These are phyloP conservation scores for Aquilaria sinensis DNA, from an alignment of 345 rosid genomes.

Conservation along the genomic window DNA sequence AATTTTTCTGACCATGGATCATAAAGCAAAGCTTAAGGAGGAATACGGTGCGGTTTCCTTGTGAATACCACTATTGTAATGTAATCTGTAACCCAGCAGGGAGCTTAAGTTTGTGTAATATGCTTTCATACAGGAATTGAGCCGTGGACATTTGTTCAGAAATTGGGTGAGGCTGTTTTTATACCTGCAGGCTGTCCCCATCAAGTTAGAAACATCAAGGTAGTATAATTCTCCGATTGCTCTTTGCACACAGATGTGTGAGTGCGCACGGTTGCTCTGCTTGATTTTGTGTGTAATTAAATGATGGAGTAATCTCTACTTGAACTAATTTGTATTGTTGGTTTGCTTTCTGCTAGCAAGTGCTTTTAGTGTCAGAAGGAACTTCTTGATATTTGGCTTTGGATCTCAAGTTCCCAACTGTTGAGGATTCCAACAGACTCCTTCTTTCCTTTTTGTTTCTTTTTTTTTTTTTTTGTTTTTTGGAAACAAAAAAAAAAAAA, in stretches of 20 bases:
- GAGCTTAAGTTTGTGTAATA: neutral
- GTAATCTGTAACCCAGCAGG: neutral
- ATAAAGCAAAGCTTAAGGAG: conserved; percentile 63
- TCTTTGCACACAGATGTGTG: neutral
- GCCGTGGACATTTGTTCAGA: conserved; percentile 66
- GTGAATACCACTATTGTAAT: neutral
- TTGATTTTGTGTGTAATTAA: no score
- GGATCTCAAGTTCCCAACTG: no score
- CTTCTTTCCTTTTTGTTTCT: no score
- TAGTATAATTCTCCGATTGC: conserved; percentile 5
- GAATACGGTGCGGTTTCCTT: conserved; percentile 47
- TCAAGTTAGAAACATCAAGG: conserved; percentile 68
- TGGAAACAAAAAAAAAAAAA: no score
- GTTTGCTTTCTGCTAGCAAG: no score
- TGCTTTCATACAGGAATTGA: conserved; percentile 35
- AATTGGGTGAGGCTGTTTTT: conserved; percentile 63
- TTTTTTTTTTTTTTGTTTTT: no score
- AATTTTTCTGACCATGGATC: conserved; percentile 53
- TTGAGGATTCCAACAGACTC: no score
- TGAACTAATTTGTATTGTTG: no score
- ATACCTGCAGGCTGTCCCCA: conserved; percentile 73
- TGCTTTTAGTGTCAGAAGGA: no score
- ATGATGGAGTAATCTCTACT: no score
- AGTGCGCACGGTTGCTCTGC: no score
- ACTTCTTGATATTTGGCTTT: no score